A percentile compares a stretch with the other conserved stretches of the same genome.
phyloP scores from a whole-genome alignment of 108 stramenopile genomes.

The Mayamaea pseudoterrestris region DNA sequence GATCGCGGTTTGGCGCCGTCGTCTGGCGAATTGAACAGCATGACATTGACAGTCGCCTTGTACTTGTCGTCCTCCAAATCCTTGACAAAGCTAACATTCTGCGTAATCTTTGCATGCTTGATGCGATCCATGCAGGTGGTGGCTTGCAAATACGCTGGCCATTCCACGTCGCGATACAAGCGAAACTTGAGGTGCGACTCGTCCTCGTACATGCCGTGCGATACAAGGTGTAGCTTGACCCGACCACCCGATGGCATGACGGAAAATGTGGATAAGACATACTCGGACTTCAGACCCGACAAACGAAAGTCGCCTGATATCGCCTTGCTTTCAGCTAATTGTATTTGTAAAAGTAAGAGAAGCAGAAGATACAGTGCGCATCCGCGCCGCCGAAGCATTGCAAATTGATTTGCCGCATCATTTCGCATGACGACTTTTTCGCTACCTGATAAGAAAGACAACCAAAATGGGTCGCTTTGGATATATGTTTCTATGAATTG shows the following conservation, averaged over 20 bases:
- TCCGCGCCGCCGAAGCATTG: too few species aligned
- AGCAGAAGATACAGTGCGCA: too few species aligned
- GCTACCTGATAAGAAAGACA: too few species aligned
- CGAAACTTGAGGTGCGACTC: slow-evolving; percentile 33
- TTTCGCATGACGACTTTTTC: too few species aligned
- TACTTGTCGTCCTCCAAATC: slow-evolving; percentile 12
- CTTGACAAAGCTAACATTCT: slow-evolving; percentile 29
- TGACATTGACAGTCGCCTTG: slow-evolving; percentile 16
- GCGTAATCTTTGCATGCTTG: slow-evolving; percentile 10
- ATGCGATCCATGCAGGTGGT: slow-evolving; percentile 54
- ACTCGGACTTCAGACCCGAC: slow-evolving; percentile 47
- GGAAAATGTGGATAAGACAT: slow-evolving; percentile 59
- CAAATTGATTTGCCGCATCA: too few species aligned
- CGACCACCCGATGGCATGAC: slow-evolving; percentile 25
- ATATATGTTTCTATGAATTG: too few species aligned
- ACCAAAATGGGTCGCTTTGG: too few species aligned
- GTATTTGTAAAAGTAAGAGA: too few species aligned
- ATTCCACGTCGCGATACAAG: slow-evolving; percentile 51
- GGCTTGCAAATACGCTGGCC: slow-evolving; percentile 31
- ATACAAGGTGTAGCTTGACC: slow-evolving; percentile 15
- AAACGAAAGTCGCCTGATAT: slow-evolving; percentile 41
- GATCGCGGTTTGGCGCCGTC: slow-evolving; percentile 22
- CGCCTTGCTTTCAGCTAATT: too few species aligned
- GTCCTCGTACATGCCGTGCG: slow-evolving; percentile 36
- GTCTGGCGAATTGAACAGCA: slow-evolving; percentile 15